These are phyloP conservation scores for Diaporthe eres DNA, from an alignment of 2,329 filamentous ascomycete genomes.

Conservation along the genomic window DNA sequence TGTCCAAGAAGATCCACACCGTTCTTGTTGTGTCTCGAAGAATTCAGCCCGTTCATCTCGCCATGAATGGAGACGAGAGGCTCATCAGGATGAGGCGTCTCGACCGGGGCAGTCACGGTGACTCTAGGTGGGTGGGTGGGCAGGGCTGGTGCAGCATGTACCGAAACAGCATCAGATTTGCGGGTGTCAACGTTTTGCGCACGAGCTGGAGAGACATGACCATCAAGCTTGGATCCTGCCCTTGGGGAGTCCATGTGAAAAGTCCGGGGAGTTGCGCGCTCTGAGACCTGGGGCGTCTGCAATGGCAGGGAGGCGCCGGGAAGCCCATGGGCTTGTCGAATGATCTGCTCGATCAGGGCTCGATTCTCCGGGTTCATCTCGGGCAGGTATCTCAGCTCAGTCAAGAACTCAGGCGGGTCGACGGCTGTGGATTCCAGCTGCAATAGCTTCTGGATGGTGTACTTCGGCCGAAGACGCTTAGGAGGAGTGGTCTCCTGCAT, in stretches of 20 bases:
- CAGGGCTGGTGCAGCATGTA: background rate
- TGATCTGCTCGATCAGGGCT: background rate
- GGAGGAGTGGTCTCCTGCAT: background rate
- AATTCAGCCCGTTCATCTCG: slow-evolving; percentile 15
- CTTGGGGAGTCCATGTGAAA: background rate
- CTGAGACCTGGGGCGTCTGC: background rate
- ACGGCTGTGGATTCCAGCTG: background rate
- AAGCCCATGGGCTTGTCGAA: background rate
- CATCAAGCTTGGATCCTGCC: background rate
- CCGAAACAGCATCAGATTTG: background rate
- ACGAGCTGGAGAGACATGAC: background rate
- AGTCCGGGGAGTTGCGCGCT: too few relatives aligned
- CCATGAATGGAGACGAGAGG: background rate
- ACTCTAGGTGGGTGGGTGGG: background rate
- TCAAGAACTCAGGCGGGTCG: background rate
- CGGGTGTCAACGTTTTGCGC: too few relatives aligned
- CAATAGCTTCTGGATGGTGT: slow-evolving; percentile 18
- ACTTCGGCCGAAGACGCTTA: background rate
- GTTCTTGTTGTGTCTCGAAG: slow-evolving; percentile 7
- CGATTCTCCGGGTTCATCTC: background rate
- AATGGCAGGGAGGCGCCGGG: background rate
- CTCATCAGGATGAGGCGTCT: background rate
- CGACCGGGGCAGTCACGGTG: background rate
- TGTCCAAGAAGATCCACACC: background rate
- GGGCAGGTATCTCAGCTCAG: slow-evolving; percentile 9